phyloP scores from a whole-genome alignment of 176 grass and related monocot genomes.

The Zea luxurians region DNA sequence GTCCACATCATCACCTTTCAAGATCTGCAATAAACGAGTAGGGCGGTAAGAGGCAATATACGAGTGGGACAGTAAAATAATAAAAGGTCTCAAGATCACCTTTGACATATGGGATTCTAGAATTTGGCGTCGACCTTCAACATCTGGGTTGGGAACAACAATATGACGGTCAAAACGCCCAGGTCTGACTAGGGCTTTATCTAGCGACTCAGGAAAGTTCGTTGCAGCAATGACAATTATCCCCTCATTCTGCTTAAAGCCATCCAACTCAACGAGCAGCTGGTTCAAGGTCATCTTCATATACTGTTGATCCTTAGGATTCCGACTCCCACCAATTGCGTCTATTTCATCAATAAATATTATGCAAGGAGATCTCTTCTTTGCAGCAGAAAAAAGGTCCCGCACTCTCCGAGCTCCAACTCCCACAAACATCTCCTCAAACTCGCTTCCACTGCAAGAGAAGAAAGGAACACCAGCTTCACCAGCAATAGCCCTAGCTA shows the following conservation, averaged over 20 bases:
- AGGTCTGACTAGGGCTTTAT: constrained; percentile 97
- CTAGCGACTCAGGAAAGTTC: constrained; percentile 91
- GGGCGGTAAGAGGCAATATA: constrained; percentile 34
- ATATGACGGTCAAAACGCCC: constrained; percentile 97
- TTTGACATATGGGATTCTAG: constrained; percentile 92
- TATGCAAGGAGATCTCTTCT: constrained; percentile 93
- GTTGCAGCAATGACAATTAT: constrained; percentile 98
- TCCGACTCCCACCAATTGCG: constrained; percentile 96
- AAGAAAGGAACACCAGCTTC: constrained; percentile 98
- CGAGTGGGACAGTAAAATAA: neutral
- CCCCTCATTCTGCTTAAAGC: constrained; percentile 98
- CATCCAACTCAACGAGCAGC: constrained; percentile 95
- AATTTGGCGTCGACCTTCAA: constrained; percentile 93
- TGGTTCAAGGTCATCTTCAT: constrained; percentile 99
- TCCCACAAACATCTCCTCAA: constrained; percentile 99
- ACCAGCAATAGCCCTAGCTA: constrained; percentile 97
- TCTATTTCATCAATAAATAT: constrained; percentile 99
- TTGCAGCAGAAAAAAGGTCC: constrained; percentile 87
- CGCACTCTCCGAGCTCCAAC: constrained; percentile 92
- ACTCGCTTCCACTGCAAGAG: constrained; percentile 95
- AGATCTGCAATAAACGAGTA: constrained; percentile 50
- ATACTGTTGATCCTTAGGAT: constrained; percentile 98
- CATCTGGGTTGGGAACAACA: constrained; percentile 98
- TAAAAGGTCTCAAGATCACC: constrained; percentile 45
- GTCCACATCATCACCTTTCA: constrained; percentile 90